phyloP scores from a whole-genome alignment of 176 grass and related monocot species.

The Tuctoria greenei region DNA sequence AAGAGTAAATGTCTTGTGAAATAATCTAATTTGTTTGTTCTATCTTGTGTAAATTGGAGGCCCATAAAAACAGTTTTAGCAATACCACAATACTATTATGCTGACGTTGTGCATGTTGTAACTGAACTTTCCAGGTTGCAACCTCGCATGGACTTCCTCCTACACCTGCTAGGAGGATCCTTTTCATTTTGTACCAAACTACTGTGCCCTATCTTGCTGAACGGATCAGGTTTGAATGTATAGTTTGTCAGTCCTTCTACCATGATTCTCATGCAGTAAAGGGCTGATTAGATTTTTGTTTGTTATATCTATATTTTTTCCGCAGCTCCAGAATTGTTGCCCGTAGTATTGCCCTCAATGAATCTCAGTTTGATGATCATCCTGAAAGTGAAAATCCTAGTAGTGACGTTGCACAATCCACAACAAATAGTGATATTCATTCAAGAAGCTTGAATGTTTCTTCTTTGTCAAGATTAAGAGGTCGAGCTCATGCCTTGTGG shows the following conservation, averaged over 20 bases:
- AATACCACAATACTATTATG: constrained; percentile 2
- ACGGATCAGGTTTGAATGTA: constrained; percentile 68
- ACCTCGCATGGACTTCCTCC: constrained; percentile 77
- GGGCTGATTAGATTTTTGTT: constrained; percentile 18
- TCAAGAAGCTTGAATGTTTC: constrained; percentile 47
- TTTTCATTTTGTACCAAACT: constrained; percentile 96
- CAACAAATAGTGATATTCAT: constrained; percentile 33
- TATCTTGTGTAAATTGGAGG: background rate
- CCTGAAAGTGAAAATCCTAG: constrained; percentile 46
- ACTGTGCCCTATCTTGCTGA: constrained; percentile 84
- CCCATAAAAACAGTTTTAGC: background rate
- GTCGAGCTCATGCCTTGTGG: constrained; percentile 60
- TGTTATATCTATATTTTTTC: constrained; percentile 20
- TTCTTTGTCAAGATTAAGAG: constrained; percentile 55
- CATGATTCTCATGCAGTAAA: constrained; percentile 19
- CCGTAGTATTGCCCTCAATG: constrained; percentile 72
- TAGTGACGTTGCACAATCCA: constrained; percentile 27
- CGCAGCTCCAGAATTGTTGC: constrained; percentile 88
- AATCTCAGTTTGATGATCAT: constrained; percentile 58
- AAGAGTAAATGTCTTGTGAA: background rate
- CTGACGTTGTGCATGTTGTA: constrained; percentile 18
- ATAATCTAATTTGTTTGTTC: background rate
- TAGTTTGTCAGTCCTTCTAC: background rate
- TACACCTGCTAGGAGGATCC: constrained; percentile 73
- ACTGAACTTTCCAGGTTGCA: constrained; percentile 57